phyloP scores from a whole-genome alignment of 73 alveolate genomes.

The Paramecium octaurelia region DNA sequence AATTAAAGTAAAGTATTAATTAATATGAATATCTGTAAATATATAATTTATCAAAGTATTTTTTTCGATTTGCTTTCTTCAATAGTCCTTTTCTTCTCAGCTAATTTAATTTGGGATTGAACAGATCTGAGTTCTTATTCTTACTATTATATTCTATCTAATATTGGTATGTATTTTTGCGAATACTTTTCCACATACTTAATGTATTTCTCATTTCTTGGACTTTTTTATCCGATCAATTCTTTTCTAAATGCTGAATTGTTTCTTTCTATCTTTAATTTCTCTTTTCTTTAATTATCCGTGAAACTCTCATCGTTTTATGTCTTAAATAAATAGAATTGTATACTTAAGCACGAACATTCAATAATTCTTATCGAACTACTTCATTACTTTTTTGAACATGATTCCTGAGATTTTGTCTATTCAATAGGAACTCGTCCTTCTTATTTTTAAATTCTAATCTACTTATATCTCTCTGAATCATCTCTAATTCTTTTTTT shows the following conservation, averaged over 20 bases:
- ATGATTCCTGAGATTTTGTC: neutral
- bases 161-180: neutral
- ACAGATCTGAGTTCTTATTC: neutral
- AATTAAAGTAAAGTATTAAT: too few species aligned
- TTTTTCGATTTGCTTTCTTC: neutral
- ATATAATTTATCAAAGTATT: neutral
- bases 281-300: neutral
- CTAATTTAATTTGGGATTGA: neutral
- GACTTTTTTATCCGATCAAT: neutral
- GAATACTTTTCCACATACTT: neutral
- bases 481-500: neutral
- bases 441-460: neutral
- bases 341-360: neutral
- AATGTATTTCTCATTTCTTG: neutral
- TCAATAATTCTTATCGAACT: neutral
- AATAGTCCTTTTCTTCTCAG: neutral
- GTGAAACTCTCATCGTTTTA: neutral
- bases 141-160: neutral
- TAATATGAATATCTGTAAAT: neutral
- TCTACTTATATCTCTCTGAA: neutral
- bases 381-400: neutral
- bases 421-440: neutral
- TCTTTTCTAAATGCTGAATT: neutral
- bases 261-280: neutral
- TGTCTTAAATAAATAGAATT: neutral